Percentiles rank a stretch among this genome's conserved stretches.
These are phyloP conservation scores for Lichtheimia corymbifera DNA, from an alignment of 371 early-diverging fungal genomes.

Conservation along the genomic window DNA sequence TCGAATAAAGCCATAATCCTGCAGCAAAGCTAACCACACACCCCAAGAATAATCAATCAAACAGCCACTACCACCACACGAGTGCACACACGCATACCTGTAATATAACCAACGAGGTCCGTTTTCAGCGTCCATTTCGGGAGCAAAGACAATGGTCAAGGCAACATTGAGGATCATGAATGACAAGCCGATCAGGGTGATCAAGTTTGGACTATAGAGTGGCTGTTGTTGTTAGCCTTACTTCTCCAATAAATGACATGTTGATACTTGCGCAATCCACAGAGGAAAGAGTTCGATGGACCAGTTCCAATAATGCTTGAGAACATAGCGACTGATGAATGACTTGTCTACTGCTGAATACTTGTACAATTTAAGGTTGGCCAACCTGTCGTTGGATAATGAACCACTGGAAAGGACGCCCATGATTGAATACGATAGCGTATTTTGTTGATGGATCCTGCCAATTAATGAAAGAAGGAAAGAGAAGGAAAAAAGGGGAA, in stretches of 20 bases:
- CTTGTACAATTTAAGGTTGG: slow-evolving; percentile 80
- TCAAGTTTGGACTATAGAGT: slow-evolving; percentile 86
- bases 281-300: slow-evolving; percentile 86
- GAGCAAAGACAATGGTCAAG: slow-evolving; percentile 53
- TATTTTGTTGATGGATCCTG: background rate
- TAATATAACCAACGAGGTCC: slow-evolving; percentile 50
- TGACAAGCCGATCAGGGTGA: slow-evolving; percentile 92
- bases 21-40: slow-evolving; percentile 62
- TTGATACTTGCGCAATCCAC: slow-evolving; percentile 87
- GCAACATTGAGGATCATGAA: slow-evolving; percentile 83
- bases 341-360: slow-evolving; percentile 87
- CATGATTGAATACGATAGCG: background rate
- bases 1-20: slow-evolving; percentile 93
- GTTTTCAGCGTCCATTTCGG: slow-evolving; percentile 37
- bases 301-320: slow-evolving; percentile 89
- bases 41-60: background rate
- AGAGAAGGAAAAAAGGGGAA: slow-evolving; percentile 3
- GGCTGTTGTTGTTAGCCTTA: too few species aligned
- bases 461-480: slow-evolving; percentile 7
- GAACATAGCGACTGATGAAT: slow-evolving; percentile 77
- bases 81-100: slow-evolving; percentile 22
- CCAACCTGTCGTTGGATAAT: slow-evolving; percentile 64
- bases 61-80: background rate
- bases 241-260: background rate
- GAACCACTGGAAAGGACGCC: slow-evolving; percentile 33